Evolutionary conservation across 768 basidiomycete genomes (phyloP).

Genomic region (Botryobasidium botryosum): DNA sequence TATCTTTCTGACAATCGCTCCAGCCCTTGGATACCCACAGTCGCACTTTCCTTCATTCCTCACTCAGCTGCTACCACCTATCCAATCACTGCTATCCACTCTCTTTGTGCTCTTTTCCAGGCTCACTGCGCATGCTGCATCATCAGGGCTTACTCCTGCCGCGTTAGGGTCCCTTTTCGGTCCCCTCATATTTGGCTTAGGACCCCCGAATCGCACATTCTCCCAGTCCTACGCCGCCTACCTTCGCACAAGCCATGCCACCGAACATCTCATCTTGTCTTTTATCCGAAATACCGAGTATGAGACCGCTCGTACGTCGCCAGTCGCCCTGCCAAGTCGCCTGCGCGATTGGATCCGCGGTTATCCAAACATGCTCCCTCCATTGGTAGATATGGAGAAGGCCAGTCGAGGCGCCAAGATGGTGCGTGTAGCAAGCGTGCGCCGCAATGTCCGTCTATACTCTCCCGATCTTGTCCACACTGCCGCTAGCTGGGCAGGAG

Average conservation of each 20-base stretch:
- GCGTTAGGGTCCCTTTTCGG: constrained; percentile 81
- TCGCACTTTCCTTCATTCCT: constrained; percentile 59
- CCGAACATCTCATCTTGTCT: constrained; percentile 83
- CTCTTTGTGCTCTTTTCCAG: constrained; percentile 68
- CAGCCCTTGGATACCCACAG: constrained; percentile 33
- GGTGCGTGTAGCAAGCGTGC: constrained; percentile 58
- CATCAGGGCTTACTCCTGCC: constrained; percentile 81
- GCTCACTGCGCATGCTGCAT: constrained; percentile 65
- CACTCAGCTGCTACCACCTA: constrained; percentile 25
- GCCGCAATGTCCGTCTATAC: constrained; percentile 76
- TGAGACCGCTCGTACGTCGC: constrained; percentile 17
- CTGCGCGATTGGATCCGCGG: constrained; percentile 84
- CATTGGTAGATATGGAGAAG: constrained; percentile 31
- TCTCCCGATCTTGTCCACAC: constrained; percentile 67
- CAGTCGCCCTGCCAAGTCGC: constrained; percentile 62
- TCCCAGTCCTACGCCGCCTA: constrained; percentile 45
- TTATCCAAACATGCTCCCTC: constrained; percentile 66
- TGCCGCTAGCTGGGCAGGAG: constrained; percentile 32
- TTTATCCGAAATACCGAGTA: constrained; percentile 74
- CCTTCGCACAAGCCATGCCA: constrained; percentile 67
- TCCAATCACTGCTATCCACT: constrained; percentile 45
- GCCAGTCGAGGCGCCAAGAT: constrained; percentile 63
- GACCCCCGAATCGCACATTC: constrained; percentile 26
- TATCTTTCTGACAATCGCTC: constrained; percentile 28
- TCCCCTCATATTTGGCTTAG: constrained; percentile 75